A percentile compares a stretch with the other conserved stretches of the same genome.
phyloP scores from a whole-genome alignment of 139 green algal genomes.

The Closterium sp. region DNA sequence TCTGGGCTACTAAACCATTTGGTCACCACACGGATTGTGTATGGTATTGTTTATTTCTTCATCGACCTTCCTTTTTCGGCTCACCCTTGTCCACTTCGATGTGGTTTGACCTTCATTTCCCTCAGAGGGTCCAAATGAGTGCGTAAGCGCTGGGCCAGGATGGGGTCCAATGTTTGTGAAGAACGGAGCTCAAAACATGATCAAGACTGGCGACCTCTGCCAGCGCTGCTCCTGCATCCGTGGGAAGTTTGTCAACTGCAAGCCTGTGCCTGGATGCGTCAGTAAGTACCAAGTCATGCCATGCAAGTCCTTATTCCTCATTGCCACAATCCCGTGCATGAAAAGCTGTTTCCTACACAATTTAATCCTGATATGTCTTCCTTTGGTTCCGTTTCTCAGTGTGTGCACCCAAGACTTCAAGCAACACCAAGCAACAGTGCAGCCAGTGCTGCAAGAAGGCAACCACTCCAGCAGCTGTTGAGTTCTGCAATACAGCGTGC shows the following conservation, averaged over 20 bases:
- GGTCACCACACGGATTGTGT: too few species aligned
- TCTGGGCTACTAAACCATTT: not conserved
- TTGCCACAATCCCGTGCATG: not conserved
- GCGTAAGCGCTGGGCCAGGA: not conserved
- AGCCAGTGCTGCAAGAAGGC: not conserved
- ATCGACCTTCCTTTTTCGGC: too few species aligned
- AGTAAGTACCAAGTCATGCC: not conserved
- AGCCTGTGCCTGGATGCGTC: not conserved
- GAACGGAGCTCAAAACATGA: not conserved
- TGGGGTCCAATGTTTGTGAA: not conserved
- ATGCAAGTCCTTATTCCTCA: not conserved
- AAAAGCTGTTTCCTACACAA: not conserved
- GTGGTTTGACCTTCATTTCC: not conserved
- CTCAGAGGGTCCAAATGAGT: not conserved
- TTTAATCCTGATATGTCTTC: not conserved
- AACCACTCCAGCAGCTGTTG: not conserved
- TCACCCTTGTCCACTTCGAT: not conserved
- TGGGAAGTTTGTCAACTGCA: not conserved
- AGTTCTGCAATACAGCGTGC: not conserved
- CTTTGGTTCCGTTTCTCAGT: not conserved
- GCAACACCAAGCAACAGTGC: not conserved
- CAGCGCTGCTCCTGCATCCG: not conserved
- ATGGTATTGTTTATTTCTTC: too few species aligned
- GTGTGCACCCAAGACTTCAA: not conserved
- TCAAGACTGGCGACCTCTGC: not conserved